phyloP scores from a whole-genome alignment of 208 protist species.

The Perkinsela sp. region DNA sequence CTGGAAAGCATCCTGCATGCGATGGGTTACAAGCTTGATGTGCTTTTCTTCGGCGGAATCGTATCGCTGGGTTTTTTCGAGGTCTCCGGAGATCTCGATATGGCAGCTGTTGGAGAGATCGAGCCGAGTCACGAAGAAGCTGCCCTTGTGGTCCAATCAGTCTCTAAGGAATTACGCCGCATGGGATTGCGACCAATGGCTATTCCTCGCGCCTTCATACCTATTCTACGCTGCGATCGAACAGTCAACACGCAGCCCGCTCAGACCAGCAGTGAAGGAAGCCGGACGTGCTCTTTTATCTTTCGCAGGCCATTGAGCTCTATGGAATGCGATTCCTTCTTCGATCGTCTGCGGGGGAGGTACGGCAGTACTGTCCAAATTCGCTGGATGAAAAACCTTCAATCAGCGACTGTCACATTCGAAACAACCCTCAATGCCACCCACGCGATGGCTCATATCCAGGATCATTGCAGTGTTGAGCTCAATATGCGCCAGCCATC shows the following conservation, averaged over 20 bases:
- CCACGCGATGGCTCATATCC: constrained; percentile 24
- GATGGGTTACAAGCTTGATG: constrained; percentile 39
- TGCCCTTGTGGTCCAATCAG: constrained; percentile 23
- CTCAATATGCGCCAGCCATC: constrained; percentile 38
- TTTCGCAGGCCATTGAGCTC: constrained; percentile 22
- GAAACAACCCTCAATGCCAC: constrained; percentile 18
- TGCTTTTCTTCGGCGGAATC: constrained; percentile 57
- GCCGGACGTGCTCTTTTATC: constrained; percentile 38
- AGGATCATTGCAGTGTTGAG: constrained; percentile 26
- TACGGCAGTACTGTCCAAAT: constrained; percentile 18
- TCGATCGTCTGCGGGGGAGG: constrained; percentile 12
- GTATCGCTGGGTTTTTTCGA: constrained; percentile 33
- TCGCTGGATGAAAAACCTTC: constrained; percentile 32
- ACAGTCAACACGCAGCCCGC: constrained; percentile 34
- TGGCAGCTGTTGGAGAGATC: constrained; percentile 46
- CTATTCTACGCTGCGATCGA: constrained; percentile 42
- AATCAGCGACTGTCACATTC: constrained; percentile 43
- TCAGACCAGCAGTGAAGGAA: constrained; percentile 25
- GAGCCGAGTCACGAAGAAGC: constrained; percentile 40
- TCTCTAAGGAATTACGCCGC: constrained; percentile 26
- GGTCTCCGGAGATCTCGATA: constrained; percentile 51
- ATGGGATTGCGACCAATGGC: constrained; percentile 24
- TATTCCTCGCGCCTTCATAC: constrained; percentile 38
- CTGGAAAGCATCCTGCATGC: constrained; percentile 37
- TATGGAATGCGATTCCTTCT: constrained; percentile 16